Percentiles rank a stretch among this genome's conserved stretches.
phyloP scores from a whole-genome alignment of 257 asterid species.

The Capsicum pubescens region DNA sequence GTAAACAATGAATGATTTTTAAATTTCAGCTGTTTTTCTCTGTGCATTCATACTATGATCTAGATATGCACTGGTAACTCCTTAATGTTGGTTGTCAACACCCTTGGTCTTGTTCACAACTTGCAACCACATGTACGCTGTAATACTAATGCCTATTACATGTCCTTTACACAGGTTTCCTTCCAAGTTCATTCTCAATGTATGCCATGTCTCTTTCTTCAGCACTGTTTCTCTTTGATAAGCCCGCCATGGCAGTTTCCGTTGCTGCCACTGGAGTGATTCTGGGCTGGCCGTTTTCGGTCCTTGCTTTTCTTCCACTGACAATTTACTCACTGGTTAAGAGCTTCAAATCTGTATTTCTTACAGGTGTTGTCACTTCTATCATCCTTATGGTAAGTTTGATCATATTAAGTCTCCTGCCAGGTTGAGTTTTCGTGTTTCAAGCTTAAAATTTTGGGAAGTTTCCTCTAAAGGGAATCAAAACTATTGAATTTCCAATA shows the following conservation, averaged over 20 bases:
- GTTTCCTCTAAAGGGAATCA: constrained; percentile 10
- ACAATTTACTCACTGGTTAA: constrained; percentile 72
- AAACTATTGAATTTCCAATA: not conserved
- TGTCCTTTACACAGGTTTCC: constrained; percentile 70
- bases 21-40: constrained; percentile 8
- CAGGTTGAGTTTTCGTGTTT: not conserved
- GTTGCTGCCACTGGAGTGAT: constrained; percentile 89
- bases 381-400: constrained; percentile 67
- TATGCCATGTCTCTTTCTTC: constrained; percentile 95
- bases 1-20: constrained; percentile 11
- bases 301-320: constrained; percentile 92
- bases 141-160: constrained; percentile 21
- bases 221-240: constrained; percentile 83
- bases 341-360: constrained; percentile 65
- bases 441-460: not conserved
- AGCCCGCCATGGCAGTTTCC: constrained; percentile 85
- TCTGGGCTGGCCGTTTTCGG: constrained; percentile 98
- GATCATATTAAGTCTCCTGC: constrained; percentile 18
- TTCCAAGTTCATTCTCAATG: constrained; percentile 98
- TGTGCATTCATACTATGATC: constrained; percentile 1
- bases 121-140: not conserved
- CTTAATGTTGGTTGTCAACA: constrained; percentile 13
- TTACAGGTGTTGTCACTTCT: constrained; percentile 73
- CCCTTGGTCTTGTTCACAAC: not conserved
- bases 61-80: not conserved